phyloP scores from a whole-genome alignment of 2,329 filamentous ascomycete genomes.

The Talaromyces piceae region DNA sequence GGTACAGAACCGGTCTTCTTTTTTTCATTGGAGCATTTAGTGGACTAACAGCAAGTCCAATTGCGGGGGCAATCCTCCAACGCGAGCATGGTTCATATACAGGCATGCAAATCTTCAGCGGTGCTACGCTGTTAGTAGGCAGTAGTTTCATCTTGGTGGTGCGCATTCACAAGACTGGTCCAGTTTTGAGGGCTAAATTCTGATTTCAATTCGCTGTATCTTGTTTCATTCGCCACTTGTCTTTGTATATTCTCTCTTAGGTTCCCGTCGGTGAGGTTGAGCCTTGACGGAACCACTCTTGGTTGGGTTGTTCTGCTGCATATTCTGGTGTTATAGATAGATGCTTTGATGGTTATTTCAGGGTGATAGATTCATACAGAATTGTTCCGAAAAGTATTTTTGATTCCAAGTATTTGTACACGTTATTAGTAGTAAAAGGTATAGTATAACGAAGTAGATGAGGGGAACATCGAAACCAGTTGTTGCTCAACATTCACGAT shows the following conservation, averaged over 20 bases:
- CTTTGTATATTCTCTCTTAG: neutral
- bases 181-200: slow-evolving; percentile 1
- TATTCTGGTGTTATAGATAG: slow-evolving; percentile 1
- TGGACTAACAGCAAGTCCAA: slow-evolving; percentile 17
- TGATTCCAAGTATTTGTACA: neutral
- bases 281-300: neutral
- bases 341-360: neutral
- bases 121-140: neutral
- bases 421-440: neutral
- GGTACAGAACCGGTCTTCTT: slow-evolving; percentile 18
- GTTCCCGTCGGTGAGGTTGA: neutral
- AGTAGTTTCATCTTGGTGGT: slow-evolving; percentile 1
- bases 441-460: neutral
- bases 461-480: neutral
- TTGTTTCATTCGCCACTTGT: neutral
- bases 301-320: neutral
- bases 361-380: neutral
- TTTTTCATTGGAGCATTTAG: slow-evolving; percentile 19
- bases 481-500: slow-evolving; percentile 1
- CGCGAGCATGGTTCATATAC: neutral
- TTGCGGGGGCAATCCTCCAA: slow-evolving; percentile 18
- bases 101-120: slow-evolving; percentile 1
- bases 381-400: neutral
- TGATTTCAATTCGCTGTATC: neutral
- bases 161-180: slow-evolving; percentile 2